Evolutionary conservation across 1,139 yeast species (phyloP), one percentile per base, ranked within the genome.

Genomic region (Arxiozyma telluris): DNA sequence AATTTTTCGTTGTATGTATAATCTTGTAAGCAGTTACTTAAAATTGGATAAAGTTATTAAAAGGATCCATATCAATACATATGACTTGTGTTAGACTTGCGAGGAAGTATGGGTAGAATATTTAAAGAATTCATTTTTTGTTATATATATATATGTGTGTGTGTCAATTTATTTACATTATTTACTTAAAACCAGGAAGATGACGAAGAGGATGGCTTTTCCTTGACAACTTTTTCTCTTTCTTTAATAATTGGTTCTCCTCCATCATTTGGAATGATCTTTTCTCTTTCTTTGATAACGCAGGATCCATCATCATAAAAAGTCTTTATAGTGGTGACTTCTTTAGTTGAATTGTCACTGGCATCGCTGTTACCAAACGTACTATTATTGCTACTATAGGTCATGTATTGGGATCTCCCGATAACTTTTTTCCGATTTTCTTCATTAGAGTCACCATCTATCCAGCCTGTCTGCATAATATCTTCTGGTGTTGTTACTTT

Each of bases 291-390:
- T 51, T 67, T 68, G 25, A 67, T 61, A 55, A 72, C 71, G 38
- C 80, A 78, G 4, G 86, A 77, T 8, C 96, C 96, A 65, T 89
- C 95, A 44, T 72, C 76, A 64, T 73, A 88, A 61, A 75, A 77
- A 59, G 83, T 81, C 59, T 76, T 76, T 25, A 71, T 69, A 58
- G 81, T 80, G 27, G 78, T 76, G 61, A 76, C 71, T 57, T 80
- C 79, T 53, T 84, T 80, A 50, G 41, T 46, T 25, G 80, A 78
- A 18, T 84, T 82, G 48, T 83, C 81, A 11, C 76, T 75, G 11
- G 80, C 72, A n/a, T 34, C 23, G 80, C 78, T 27, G 20, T 85
- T 82, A 49, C 83, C 81, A 12, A 76, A 75, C 11, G 81, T 72
- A 50, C 68, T 72, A 60, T 76, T 76, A 46, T 8, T 34, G 12